Percentiles rank a stretch among this genome's conserved stretches.
phyloP scores from a whole-genome alignment of 2,329 filamentous ascomycete species.

The Neurospora sp. region DNA sequence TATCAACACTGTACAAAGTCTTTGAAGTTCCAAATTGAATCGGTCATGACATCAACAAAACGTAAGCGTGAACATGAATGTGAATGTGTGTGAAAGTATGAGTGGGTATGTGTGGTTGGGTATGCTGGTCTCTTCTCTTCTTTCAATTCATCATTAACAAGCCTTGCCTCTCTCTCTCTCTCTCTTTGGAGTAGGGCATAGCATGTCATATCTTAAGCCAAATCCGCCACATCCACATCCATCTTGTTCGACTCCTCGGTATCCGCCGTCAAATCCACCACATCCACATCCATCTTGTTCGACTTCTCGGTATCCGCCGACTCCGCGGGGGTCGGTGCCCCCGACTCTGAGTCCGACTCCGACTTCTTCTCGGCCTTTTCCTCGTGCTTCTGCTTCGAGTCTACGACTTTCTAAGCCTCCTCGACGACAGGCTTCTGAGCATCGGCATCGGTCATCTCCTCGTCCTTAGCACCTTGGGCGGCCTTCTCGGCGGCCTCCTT shows the following conservation, averaged over 20 bases:
- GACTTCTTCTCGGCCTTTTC: not conserved
- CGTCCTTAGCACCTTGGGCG: constrained; percentile 35
- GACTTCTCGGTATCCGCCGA: not conserved
- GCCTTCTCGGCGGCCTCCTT: constrained; percentile 41
- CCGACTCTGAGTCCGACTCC: not conserved
- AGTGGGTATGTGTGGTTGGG: not conserved
- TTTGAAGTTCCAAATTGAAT: not conserved
- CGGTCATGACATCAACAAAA: not conserved
- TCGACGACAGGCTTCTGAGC: constrained; percentile 41
- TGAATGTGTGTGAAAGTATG: not conserved
- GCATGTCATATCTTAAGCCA: not conserved
- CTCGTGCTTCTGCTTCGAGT: not conserved
- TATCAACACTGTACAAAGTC: not conserved
- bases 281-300: not conserved
- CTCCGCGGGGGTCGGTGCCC: not conserved
- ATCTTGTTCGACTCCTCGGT: not conserved
- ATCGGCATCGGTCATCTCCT: constrained; percentile 56
- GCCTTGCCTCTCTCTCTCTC: not conserved
- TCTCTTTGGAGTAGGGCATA: not conserved
- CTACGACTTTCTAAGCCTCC: constrained; percentile 22
- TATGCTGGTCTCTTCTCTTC: not conserved
- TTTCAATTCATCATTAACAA: not conserved
- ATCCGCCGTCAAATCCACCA: too few species aligned
- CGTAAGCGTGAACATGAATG: not conserved
- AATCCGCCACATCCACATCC: too few species aligned